Base-by-base conservation (phyloP, 2,329 filamentous ascomycete species). In the Fusarium guadeloupense region DNA sequence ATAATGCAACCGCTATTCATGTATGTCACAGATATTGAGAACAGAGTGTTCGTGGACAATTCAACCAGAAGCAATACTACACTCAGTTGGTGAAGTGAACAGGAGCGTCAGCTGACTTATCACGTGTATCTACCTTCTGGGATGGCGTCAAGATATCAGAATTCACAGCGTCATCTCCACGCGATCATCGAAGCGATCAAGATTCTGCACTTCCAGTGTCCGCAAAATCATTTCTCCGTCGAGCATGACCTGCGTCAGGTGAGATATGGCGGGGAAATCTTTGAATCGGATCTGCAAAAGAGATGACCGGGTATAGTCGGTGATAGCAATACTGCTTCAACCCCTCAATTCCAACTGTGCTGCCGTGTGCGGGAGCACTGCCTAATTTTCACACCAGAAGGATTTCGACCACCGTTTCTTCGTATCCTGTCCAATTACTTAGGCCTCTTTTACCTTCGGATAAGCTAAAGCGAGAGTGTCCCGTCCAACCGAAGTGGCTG, bases 201-300 rank as follows among this genome's bases (percentile, higher is more conserved):
- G 23, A 25, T 19, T 34, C 45, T 31, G 20, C 20, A n/a, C n/a
- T n/a, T n/a, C n/a, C n/a, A n/a, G n/a, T 26, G 4, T 17, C 6
- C 1, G 5, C 6, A 26, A 17, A 17, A 33, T 35, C 34, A 13
- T 34, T 44, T 19, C 8, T 28, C 54, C 39, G 30, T 31, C 45
- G 28, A 54, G 25, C 57, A 13, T 25, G 23, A 6, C 23, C 23
- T n/a, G n/a, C n/a, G 13, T 26, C 7, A 26, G 25, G 25, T 26
- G 9, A 26, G 25, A 26, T 26, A n/a, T 34, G 38, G 46, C 26
- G 37, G 42, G 43, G 37, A 25, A 39, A 26, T 3, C 17, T 21
- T n/a, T 20, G 46, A 64, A 64, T 64, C 40, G 43, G 61, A 64
- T 62, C 61, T 54, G 28, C 41, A 48, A 20, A 56, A 37, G n/a